These are phyloP conservation scores for Coemansia sp. DNA, from an alignment of 192 early-diverging fungal species.

Conservation along the genomic window DNA sequence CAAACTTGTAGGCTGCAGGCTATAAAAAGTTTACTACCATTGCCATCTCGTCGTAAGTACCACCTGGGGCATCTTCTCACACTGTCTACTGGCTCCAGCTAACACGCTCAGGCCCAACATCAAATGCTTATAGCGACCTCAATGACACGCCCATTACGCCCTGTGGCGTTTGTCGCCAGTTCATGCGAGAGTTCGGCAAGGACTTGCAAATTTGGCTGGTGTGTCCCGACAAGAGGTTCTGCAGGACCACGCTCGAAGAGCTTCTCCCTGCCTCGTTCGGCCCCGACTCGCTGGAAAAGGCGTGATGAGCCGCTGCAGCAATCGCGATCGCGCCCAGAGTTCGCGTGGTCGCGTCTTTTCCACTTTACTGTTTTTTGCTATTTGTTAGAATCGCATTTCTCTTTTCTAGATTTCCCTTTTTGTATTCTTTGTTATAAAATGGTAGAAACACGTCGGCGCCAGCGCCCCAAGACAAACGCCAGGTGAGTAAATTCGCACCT, in stretches of 20 bases:
- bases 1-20: constrained; percentile 64
- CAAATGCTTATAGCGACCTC: constrained; percentile 37
- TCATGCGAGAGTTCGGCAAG: constrained; percentile 78
- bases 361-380: not conserved
- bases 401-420: not conserved
- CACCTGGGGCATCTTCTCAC: not conserved
- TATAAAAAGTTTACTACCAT: constrained; percentile 70
- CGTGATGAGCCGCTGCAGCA: constrained; percentile 1
- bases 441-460: constrained; percentile 51
- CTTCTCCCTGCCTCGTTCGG: constrained; percentile 74
- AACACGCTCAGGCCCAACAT: not conserved
- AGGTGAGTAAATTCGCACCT: constrained; percentile 27
- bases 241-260: constrained; percentile 53
- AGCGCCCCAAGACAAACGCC: constrained; percentile 44
- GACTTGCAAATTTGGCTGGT: constrained; percentile 61
- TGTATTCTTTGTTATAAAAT: constrained; percentile 15
- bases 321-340: not conserved
- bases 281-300: constrained; percentile 54
- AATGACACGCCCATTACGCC: constrained; percentile 56
- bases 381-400: not conserved
- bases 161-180: constrained; percentile 71
- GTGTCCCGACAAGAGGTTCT: constrained; percentile 55
- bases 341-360: not conserved
- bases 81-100: not conserved
- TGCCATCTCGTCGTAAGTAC: constrained; percentile 70